These are phyloP conservation scores for Melanopsichium pennsylvanicum DNA, from an alignment of 1,284 basidiomycete genomes.

Conservation along the genomic window DNA sequence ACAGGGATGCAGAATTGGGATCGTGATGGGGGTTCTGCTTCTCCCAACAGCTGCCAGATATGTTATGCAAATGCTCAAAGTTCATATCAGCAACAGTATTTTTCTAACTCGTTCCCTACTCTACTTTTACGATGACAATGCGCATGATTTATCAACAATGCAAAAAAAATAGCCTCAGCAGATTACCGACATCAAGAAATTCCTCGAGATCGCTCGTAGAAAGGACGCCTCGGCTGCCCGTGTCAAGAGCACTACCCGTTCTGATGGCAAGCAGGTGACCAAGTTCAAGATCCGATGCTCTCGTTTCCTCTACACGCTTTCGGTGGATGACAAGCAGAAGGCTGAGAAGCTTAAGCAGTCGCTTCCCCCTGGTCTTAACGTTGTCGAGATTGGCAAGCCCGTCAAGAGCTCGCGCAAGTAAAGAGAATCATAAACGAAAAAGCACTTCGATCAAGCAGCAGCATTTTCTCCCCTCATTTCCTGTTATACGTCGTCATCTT, in stretches of 20 bases:
- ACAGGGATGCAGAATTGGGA: too few species aligned
- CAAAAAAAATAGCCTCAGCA: constrained; percentile 92
- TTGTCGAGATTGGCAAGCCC: constrained; percentile 52
- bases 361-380: constrained; percentile 79
- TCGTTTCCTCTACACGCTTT: constrained; percentile 95
- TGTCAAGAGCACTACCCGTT: constrained; percentile 88
- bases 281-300: constrained; percentile 99
- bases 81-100: constrained; percentile 3
- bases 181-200: constrained; percentile 97
- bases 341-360: constrained; percentile 97
- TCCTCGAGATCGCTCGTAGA: constrained; percentile 92
- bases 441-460: too few species aligned
- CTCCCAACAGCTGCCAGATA: constrained; percentile 1
- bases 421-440: too few species aligned
- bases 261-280: constrained; percentile 77
- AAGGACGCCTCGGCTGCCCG: constrained; percentile 83
- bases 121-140: too few species aligned
- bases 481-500: background rate
- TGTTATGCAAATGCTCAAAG: background rate
- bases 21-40: constrained; percentile 1
- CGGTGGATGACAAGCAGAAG: constrained; percentile 94
- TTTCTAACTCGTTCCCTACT: constrained; percentile 6
- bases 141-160: background rate
- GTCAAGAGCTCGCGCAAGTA: constrained; percentile 49
- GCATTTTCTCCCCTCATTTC: background rate